Percentiles rank a stretch among this genome's conserved stretches.
Evolutionary conservation across 768 basidiomycete species (phyloP).

Genomic region (Pisolithus tinctorius): DNA sequence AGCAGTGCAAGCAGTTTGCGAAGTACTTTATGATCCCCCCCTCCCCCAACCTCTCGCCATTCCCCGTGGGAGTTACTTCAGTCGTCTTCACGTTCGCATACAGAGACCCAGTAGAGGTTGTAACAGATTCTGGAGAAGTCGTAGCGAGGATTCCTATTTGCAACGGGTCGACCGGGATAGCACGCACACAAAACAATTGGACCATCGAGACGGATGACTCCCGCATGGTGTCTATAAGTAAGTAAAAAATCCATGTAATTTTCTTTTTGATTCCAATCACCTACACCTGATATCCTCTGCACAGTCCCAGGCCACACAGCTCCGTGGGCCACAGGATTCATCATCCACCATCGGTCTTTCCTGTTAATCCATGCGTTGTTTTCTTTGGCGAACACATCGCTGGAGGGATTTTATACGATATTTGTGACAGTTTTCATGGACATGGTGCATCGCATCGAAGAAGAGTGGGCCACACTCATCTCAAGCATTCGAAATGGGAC

Average conservation of each 20-base stretch:
- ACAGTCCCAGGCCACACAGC: too few species aligned
- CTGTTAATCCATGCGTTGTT: conserved; percentile 6
- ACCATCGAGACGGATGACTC: too few species aligned
- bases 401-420: background rate
- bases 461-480: conserved; percentile 1
- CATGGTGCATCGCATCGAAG: conserved; percentile 3
- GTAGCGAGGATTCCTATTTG: too few species aligned
- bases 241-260: too few species aligned
- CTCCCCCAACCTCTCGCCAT: too few species aligned
- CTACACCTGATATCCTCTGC: too few species aligned
- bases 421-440: conserved; percentile 1
- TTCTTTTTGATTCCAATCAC: too few species aligned
- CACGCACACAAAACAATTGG: too few species aligned
- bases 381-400: background rate
- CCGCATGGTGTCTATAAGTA: too few species aligned
- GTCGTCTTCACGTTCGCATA: background rate
- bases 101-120: background rate
- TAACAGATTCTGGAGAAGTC: background rate
- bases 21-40: background rate
- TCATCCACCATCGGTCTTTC: conserved; percentile 4
- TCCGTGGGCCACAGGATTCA: background rate
- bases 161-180: too few species aligned
- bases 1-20: background rate
- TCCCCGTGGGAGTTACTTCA: background rate
- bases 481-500: conserved; percentile 3